phyloP scores from a whole-genome alignment of 768 basidiomycete genomes.

The Strobilomyces dryophilus region DNA sequence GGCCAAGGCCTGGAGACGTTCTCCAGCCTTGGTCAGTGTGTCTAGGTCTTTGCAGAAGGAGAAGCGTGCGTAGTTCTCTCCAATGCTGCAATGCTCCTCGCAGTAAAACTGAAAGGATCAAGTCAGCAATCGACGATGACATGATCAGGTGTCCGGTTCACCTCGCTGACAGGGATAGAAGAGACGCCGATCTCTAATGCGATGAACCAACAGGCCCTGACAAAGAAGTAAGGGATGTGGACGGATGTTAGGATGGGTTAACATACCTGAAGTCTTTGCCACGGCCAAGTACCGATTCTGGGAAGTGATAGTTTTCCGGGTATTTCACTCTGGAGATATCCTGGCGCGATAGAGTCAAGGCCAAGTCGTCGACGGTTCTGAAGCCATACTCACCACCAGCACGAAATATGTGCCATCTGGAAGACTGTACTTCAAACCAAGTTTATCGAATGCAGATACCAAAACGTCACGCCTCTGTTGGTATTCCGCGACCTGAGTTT shows the following conservation, averaged over 20 bases:
- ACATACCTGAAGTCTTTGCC: constrained; percentile 83
- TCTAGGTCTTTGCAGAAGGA: constrained; percentile 95
- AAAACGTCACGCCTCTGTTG: constrained; percentile 74
- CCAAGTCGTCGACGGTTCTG: background rate
- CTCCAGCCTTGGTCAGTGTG: constrained; percentile 76
- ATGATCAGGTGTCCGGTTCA: constrained; percentile 31
- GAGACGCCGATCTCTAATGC: constrained; percentile 88
- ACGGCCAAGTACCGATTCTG: constrained; percentile 65
- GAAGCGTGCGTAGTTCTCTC: constrained; percentile 84
- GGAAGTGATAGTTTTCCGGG: constrained; percentile 84
- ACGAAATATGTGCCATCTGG: constrained; percentile 94
- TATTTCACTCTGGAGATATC: constrained; percentile 76
- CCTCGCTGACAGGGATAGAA: constrained; percentile 93
- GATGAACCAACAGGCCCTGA: constrained; percentile 92
- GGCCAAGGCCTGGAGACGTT: constrained; percentile 71
- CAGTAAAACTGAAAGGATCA: constrained; percentile 74
- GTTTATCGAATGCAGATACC: constrained; percentile 69
- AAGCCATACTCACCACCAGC: constrained; percentile 55
- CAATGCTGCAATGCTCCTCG: constrained; percentile 77
- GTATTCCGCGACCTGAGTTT: constrained; percentile 73
- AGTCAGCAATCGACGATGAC: background rate
- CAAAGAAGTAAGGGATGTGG: constrained; percentile 9
- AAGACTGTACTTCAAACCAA: constrained; percentile 81
- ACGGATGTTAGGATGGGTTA: background rate
- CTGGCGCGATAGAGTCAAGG: constrained; percentile 34